These are phyloP conservation scores for Phoma sp. DNA, from an alignment of 2,329 filamentous ascomycete genomes.

Conservation along the genomic window DNA sequence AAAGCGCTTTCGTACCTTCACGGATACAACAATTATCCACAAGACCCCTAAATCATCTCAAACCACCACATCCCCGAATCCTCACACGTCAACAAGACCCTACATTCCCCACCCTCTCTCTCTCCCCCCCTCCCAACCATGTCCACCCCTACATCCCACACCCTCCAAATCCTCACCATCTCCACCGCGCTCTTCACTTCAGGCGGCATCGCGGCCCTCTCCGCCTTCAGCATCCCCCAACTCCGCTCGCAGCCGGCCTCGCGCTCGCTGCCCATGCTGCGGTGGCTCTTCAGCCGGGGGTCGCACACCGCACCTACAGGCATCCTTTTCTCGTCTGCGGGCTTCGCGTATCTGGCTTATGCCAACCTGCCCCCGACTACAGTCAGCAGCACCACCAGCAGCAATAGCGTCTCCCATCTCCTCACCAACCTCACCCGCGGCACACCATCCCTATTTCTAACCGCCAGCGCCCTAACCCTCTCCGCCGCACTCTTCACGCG, in stretches of 20 bases:
- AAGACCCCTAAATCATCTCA: too few relatives aligned
- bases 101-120: too few relatives aligned
- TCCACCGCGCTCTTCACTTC: constrained; percentile 41
- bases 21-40: neutral
- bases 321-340: constrained; percentile 33
- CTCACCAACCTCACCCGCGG: constrained; percentile 8
- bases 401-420: neutral
- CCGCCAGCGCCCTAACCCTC: constrained; percentile 26
- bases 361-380: constrained; percentile 1
- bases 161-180: constrained; percentile 37
- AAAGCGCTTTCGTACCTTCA: neutral
- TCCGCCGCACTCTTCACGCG: constrained; percentile 29
- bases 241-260: constrained; percentile 46
- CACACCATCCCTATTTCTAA: constrained; percentile 17
- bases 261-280: constrained; percentile 43
- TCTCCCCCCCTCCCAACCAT: neutral
- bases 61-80: too few relatives aligned
- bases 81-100: too few relatives aligned
- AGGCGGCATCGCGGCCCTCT: constrained; percentile 43
- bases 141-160: neutral
- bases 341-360: constrained; percentile 39
- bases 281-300: constrained; percentile 48
- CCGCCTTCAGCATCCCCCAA: constrained; percentile 42
- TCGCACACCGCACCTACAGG: constrained; percentile 44
- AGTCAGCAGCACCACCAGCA: neutral